Evolutionary conservation across 257 asterid genomes (phyloP).

Genomic region (Thymus quinquecostatus): DNA sequence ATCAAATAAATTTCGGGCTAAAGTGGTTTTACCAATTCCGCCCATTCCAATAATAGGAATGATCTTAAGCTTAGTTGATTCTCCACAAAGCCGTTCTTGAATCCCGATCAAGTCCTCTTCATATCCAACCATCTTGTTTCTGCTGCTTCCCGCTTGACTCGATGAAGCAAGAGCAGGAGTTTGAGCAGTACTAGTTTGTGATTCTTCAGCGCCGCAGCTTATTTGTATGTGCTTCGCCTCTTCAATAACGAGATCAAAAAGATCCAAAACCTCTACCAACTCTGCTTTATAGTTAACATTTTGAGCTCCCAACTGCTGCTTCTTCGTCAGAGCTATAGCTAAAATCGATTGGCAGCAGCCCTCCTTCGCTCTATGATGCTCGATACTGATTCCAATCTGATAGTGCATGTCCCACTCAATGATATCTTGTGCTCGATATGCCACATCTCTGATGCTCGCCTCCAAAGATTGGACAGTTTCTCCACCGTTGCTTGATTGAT

Average conservation of each 20-base stretch:
- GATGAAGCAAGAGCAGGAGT: background rate
- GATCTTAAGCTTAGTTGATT: conserved; percentile 29
- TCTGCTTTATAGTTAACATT: background rate
- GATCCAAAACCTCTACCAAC: background rate
- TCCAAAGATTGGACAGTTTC: conserved; percentile 1
- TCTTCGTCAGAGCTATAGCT: background rate
- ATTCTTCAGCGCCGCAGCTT: background rate
- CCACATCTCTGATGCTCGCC: conserved; percentile 19
- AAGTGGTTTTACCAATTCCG: conserved; percentile 41
- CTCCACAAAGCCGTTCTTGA: conserved; percentile 34
- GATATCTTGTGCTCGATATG: conserved; percentile 30
- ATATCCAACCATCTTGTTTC: conserved; percentile 28
- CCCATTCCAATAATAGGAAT: conserved; percentile 40
- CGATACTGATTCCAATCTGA: background rate
- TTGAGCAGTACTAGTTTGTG: background rate
- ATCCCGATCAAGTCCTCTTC: conserved; percentile 18
- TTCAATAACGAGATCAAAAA: conserved; percentile 3
- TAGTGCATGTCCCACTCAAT: conserved; percentile 14
- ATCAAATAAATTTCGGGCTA: conserved; percentile 26
- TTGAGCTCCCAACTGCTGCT: background rate
- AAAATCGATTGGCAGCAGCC: background rate
- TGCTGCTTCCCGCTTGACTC: background rate
- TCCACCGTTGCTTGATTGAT: background rate
- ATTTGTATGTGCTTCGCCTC: conserved; percentile 10
- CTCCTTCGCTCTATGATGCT: background rate